A percentile compares a stretch with the other conserved stretches of the same genome.
phyloP scores from a whole-genome alignment of 352 stramenopile species.

The Phytophthora quininea region DNA sequence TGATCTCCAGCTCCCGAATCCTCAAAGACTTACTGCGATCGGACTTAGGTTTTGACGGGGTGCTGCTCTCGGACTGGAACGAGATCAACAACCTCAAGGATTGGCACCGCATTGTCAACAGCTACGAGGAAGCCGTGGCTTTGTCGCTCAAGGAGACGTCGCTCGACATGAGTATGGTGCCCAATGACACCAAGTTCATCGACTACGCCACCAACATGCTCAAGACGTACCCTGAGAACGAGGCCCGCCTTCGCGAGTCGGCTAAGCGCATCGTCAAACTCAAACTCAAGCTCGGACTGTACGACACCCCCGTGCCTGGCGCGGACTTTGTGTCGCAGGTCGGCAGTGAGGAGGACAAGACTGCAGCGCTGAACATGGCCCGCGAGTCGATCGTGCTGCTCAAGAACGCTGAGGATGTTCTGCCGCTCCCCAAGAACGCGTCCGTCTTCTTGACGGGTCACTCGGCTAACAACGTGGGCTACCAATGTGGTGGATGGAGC shows the following conservation, averaged over 20 bases:
- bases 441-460: conserved; percentile 68
- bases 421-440: conserved; percentile 45
- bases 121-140: conserved; percentile 52
- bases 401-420: conserved; percentile 67
- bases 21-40: conserved; percentile 75
- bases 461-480: conserved; percentile 61
- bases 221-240: conserved; percentile 31
- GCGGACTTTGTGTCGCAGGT: conserved; percentile 43
- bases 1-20: conserved; percentile 77
- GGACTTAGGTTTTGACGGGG: conserved; percentile 80
- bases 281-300: conserved; percentile 71
- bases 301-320: conserved; percentile 64
- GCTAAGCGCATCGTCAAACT: conserved; percentile 66
- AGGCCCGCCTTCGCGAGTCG: conserved; percentile 54
- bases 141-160: conserved; percentile 74
- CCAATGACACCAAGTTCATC: conserved; percentile 50
- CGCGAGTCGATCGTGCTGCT: conserved; percentile 80
- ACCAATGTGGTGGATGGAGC: conserved; percentile 76
- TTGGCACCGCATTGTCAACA: conserved; percentile 57
- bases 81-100: conserved; percentile 88
- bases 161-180: conserved; percentile 93
- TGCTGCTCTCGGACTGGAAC: conserved; percentile 91
- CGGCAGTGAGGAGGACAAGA: conserved; percentile 46
- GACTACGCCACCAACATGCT: conserved; percentile 50
- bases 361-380: conserved; percentile 59